Evolutionary conservation across 2,329 filamentous ascomycete species (phyloP).

Genomic region (Fusarium sp.): DNA sequence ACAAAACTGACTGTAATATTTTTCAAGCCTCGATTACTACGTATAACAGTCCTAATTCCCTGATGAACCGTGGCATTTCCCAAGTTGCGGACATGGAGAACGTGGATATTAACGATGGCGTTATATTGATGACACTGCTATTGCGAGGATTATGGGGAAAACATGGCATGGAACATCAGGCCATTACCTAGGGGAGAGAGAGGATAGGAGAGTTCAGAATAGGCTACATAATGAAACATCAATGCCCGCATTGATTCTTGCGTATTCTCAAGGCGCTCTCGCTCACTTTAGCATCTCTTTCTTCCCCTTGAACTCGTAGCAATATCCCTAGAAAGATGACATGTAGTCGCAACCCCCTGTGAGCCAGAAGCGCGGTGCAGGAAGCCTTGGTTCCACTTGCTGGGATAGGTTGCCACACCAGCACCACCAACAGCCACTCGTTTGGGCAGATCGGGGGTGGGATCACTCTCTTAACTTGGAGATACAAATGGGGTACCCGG

Average conservation of each 20-base stretch:
- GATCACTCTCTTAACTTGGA: not conserved
- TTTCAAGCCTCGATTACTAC: too few relatives aligned
- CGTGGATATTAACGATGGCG: not conserved
- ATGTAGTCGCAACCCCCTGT: constrained; percentile 19
- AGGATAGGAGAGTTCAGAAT: not conserved
- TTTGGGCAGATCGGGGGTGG: constrained; percentile 7
- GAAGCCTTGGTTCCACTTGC: not conserved
- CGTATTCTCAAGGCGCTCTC: too few relatives aligned
- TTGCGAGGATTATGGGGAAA: not conserved
- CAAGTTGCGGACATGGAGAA: not conserved
- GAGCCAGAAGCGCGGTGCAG: not conserved
- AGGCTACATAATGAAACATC: not conserved
- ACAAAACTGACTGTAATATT: not conserved
- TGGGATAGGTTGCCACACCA: not conserved
- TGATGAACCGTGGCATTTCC: not conserved
- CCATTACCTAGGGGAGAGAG: not conserved
- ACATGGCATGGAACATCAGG: not conserved
- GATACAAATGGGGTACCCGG: constrained; percentile 16
- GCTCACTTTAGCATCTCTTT: not conserved
- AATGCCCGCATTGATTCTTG: not conserved
- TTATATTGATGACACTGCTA: not conserved
- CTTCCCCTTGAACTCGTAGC: not conserved
- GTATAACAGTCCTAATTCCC: not conserved
- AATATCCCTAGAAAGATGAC: not conserved
- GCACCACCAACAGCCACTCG: not conserved